A percentile compares a stretch with the other conserved stretches of the same genome.
phyloP scores from a whole-genome alignment of 129 eudicot species.

The Saussurea involucrata region DNA sequence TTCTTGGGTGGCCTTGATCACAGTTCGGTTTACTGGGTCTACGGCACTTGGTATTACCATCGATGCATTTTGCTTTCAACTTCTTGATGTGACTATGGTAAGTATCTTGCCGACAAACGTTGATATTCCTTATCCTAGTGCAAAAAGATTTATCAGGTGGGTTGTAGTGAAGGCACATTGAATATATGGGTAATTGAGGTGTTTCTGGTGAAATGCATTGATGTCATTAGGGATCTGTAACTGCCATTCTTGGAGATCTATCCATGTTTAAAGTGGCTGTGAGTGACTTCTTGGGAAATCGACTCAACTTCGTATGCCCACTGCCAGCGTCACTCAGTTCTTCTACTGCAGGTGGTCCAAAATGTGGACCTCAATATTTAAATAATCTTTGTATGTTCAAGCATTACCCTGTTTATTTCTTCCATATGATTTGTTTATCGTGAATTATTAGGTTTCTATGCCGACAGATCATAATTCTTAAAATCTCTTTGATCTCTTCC shows the following conservation, averaged over 20 bases:
- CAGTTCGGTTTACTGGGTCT: not conserved
- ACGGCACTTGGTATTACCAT: not conserved
- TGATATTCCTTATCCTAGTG: not conserved
- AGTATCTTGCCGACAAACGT: not conserved
- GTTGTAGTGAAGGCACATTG: not conserved
- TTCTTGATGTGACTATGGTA: not conserved
- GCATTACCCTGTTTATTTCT: not conserved
- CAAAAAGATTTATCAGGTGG: not conserved
- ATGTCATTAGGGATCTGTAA: not conserved
- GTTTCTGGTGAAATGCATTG: not conserved
- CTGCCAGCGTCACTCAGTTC: not conserved
- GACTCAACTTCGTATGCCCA: not conserved
- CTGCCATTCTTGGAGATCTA: not conserved
- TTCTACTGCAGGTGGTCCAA: not conserved
- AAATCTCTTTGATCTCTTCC: not conserved
- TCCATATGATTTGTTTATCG: not conserved
- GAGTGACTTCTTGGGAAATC: not conserved
- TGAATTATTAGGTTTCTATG: not conserved
- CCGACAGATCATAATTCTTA: not conserved
- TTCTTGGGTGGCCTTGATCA: not conserved
- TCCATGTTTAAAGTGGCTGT: not conserved
- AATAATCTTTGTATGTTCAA: not conserved
- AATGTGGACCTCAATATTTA: not conserved
- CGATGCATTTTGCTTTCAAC: not conserved
- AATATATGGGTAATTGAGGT: not conserved